Conservation (phyloP, 169 alveolate genomes). For the Plasmodium yoelii region DNA sequence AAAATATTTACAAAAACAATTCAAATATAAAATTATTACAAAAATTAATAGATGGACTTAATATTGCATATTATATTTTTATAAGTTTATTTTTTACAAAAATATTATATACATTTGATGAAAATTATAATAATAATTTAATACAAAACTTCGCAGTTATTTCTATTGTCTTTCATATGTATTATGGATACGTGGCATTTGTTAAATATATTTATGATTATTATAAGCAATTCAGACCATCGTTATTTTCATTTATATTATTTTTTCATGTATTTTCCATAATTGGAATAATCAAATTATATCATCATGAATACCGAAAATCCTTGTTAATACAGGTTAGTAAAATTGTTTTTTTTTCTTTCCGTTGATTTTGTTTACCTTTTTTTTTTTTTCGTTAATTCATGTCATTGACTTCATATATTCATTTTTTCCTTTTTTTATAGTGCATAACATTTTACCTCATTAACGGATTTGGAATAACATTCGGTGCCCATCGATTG, state of each 20-base stretch:
- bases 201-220: constrained; percentile 68
- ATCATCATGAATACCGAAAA: constrained; percentile 77
- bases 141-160: constrained; percentile 21
- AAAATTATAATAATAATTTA: constrained; percentile 12
- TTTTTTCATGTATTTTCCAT: constrained; percentile 82
- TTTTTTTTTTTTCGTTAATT: not conserved
- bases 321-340: constrained; percentile 80
- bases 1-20: constrained; percentile 31
- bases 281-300: constrained; percentile 77
- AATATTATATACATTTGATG: constrained; percentile 26
- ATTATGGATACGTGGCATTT: constrained; percentile 35
- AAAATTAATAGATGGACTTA: constrained; percentile 16
- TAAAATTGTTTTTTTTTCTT: not conserved
- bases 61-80: constrained; percentile 31
- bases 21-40: constrained; percentile 56
- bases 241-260: constrained; percentile 77
- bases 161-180: constrained; percentile 33
- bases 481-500: constrained; percentile 91
- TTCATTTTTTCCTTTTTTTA: not conserved
- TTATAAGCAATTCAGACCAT: constrained; percentile 78
- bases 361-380: not conserved
- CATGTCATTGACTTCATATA: not conserved
- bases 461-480: constrained; percentile 89
- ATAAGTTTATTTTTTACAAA: constrained; percentile 74
- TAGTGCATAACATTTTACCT: constrained; percentile 79